phyloP scores from a whole-genome alignment of 805 yeast genomes.

The Aciculoconidium aculeatum region DNA sequence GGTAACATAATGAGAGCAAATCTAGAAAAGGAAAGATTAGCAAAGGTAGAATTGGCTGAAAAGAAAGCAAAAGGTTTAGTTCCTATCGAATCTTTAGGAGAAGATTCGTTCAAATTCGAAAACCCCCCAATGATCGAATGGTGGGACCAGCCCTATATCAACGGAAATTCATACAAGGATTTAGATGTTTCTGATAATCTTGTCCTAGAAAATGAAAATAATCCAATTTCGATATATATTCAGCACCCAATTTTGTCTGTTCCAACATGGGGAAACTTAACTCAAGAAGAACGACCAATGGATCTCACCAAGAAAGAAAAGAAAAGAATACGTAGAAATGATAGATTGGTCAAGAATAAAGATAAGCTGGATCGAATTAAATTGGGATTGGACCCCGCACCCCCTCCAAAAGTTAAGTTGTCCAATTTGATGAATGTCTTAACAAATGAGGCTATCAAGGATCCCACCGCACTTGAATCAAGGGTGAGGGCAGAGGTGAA shows the following conservation, averaged over 20 bases:
- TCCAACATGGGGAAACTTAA: constrained; percentile 51
- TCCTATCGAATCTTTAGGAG: constrained; percentile 52
- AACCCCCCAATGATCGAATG: constrained; percentile 71
- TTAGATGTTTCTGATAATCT: constrained; percentile 20
- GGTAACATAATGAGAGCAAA: constrained; percentile 48
- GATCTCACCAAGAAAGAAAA: constrained; percentile 72
- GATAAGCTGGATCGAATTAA: constrained; percentile 73
- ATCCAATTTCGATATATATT: constrained; percentile 62
- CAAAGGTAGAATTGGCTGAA: constrained; percentile 17
- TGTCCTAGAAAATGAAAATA: constrained; percentile 31
- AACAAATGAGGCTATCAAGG: constrained; percentile 78
- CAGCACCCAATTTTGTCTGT: constrained; percentile 74
- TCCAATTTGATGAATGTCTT: constrained; percentile 81
- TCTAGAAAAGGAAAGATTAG: constrained; percentile 24
- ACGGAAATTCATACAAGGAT: constrained; percentile 30
- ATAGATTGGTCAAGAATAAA: constrained; percentile 55
- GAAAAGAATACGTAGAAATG: constrained; percentile 66
- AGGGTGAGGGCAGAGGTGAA: constrained; percentile 64
- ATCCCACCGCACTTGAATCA: constrained; percentile 83
- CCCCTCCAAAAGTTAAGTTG: constrained; percentile 81
- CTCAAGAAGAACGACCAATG: constrained; percentile 39
- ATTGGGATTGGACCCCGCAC: constrained; percentile 80
- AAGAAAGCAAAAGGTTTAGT: constrained; percentile 36
- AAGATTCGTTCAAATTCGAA: constrained; percentile 42
- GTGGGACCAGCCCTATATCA: constrained; percentile 75